Evolutionary conservation across 345 rosid species (phyloP).

Genomic region (Anastatica hierochuntica): DNA sequence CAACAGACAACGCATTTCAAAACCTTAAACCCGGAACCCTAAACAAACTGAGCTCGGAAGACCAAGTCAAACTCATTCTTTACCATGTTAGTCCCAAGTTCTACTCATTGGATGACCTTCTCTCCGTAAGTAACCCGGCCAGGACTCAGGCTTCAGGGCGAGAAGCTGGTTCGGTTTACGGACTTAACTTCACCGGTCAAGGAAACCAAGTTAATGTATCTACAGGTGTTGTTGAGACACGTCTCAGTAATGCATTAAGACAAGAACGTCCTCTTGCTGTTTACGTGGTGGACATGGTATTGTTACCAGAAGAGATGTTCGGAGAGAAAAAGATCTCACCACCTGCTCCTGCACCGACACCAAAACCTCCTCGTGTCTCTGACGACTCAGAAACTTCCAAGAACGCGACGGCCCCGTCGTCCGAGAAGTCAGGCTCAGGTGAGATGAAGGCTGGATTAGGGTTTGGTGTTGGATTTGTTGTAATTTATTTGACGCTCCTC

Average conservation of each 20-base stretch:
- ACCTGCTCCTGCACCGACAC: conserved; percentile 33
- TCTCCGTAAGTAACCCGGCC: conserved; percentile 66
- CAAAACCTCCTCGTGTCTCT: conserved; percentile 7
- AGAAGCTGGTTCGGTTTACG: conserved; percentile 33
- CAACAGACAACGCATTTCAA: conserved; percentile 78
- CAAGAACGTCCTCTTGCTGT: conserved; percentile 50
- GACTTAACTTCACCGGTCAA: conserved; percentile 58
- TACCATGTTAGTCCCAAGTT: conserved; percentile 52
- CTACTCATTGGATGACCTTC: conserved; percentile 41
- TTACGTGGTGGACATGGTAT: conserved; percentile 70
- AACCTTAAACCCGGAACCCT: conserved; percentile 46
- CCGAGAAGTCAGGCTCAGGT: conserved; percentile 23
- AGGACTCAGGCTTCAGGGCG: conserved; percentile 52
- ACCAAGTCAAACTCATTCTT: conserved; percentile 57
- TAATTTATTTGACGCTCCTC: conserved; percentile 40
- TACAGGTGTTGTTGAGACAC: conserved; percentile 50
- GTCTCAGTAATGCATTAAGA: conserved; percentile 43
- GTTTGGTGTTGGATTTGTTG: conserved; percentile 40
- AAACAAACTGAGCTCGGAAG: conserved; percentile 31
- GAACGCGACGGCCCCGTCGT: conserved; percentile 26
- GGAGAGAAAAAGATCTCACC: conserved; percentile 32
- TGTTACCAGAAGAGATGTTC: conserved; percentile 54
- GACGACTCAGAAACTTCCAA: conserved; percentile 8
- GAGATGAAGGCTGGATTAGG: conserved; percentile 32
- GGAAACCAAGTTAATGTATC: conserved; percentile 77